These are phyloP conservation scores for Populus alba DNA, from an alignment of 345 rosid species.

Conservation along the genomic window DNA sequence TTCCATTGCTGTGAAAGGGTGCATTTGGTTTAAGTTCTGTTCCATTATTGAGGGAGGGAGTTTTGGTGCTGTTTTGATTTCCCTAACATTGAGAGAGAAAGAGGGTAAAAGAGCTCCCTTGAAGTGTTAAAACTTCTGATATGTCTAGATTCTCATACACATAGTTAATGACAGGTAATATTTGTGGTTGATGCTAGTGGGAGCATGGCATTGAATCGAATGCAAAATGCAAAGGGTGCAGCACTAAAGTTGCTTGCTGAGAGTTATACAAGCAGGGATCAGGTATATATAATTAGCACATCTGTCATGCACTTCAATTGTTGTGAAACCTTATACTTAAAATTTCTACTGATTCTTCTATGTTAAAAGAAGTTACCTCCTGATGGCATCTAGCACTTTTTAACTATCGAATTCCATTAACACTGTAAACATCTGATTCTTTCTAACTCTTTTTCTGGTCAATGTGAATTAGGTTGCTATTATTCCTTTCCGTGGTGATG, in stretches of 20 bases:
- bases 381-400: not conserved
- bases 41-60: too few species aligned
- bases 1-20: too few species aligned
- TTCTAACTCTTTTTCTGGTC: constrained; percentile 12
- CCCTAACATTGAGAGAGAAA: too few species aligned
- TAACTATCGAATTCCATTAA: not conserved
- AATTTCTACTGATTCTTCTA: not conserved
- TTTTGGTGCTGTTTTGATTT: too few species aligned
- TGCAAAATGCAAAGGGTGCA: constrained; percentile 99
- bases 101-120: too few species aligned
- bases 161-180: constrained; percentile 59
- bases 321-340: not conserved
- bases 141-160: constrained; percentile 12
- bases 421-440: not conserved
- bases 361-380: not conserved
- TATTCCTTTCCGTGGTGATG: constrained; percentile 93
- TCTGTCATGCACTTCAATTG: not conserved
- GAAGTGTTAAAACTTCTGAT: not conserved
- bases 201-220: constrained; percentile 96
- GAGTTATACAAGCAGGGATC: constrained; percentile 99
- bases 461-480: constrained; percentile 65
- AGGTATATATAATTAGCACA: constrained; percentile 44
- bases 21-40: too few species aligned
- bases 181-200: constrained; percentile 99
- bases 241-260: constrained; percentile 91